These are phyloP conservation scores for Austroboletus novae-zelandiae DNA, from an alignment of 1,284 basidiomycete genomes.

Conservation along the genomic window DNA sequence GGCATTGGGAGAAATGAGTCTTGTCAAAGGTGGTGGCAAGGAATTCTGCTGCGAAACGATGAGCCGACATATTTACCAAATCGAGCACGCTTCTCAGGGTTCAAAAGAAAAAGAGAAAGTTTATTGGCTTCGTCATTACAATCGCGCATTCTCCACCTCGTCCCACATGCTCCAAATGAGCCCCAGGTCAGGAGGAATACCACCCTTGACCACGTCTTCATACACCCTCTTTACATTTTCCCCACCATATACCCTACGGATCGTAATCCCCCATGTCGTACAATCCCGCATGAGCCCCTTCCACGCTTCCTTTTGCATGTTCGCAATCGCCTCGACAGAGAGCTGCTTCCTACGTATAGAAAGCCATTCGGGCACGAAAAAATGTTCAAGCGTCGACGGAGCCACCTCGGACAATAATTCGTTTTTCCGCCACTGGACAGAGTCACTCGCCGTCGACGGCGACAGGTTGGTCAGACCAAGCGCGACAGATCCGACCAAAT, in stretches of 20 bases:
- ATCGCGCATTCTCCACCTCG: constrained; percentile 13
- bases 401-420: constrained; percentile 25
- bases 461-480: constrained; percentile 56
- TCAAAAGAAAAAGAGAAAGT: background rate
- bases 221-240: constrained; percentile 48
- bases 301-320: constrained; percentile 54
- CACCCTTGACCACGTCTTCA: constrained; percentile 39
- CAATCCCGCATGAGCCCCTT: constrained; percentile 53
- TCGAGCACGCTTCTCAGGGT: constrained; percentile 5
- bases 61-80: constrained; percentile 14
- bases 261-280: constrained; percentile 45
- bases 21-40: background rate
- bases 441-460: constrained; percentile 37
- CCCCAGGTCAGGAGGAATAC: constrained; percentile 52
- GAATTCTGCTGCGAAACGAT: background rate
- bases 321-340: constrained; percentile 43
- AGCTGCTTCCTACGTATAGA: constrained; percentile 48
- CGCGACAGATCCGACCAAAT: constrained; percentile 42
- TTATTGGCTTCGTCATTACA: constrained; percentile 6
- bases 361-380: constrained; percentile 70
- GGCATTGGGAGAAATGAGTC: constrained; percentile 15
- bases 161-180: constrained; percentile 66
- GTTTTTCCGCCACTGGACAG: constrained; percentile 39
- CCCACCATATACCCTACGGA: constrained; percentile 47
- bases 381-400: constrained; percentile 40